A percentile compares a stretch with the other conserved stretches of the same genome.
Evolutionary conservation across 805 yeast genomes (phyloP).

Genomic region (Candida boidinii): DNA sequence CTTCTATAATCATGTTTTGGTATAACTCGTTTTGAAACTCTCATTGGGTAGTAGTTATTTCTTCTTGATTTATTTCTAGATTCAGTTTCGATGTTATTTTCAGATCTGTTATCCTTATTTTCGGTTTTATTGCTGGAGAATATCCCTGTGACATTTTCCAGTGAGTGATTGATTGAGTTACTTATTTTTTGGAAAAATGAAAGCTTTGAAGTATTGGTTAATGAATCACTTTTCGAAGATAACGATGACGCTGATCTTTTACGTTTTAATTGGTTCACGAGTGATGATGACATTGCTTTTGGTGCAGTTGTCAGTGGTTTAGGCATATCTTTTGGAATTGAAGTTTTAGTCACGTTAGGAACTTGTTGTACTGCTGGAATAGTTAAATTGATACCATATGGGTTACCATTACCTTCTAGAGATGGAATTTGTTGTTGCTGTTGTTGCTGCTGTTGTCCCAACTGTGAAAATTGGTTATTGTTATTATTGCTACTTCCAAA

Average conservation of each 20-base stretch:
- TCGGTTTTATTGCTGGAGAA: constrained; percentile 11
- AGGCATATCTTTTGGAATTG: constrained; percentile 18
- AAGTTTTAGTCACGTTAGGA: too few relatives aligned
- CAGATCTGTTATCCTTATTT: constrained; percentile 1
- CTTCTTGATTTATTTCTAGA: constrained; percentile 2
- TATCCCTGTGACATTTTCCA: constrained; percentile 22
- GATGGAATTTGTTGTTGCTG: constrained; percentile 2
- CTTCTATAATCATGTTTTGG: constrained; percentile 18
- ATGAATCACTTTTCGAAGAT: constrained; percentile 6
- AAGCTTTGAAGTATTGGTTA: constrained; percentile 2
- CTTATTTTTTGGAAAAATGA: constrained; percentile 13
- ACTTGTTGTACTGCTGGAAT: constrained; percentile 4
- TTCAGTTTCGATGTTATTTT: constrained; percentile 2
- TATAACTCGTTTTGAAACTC: constrained; percentile 2
- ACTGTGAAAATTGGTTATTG: neutral
- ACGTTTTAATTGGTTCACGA: constrained; percentile 11
- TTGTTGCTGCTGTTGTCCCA: constrained; percentile 4
- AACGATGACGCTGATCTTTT: constrained; percentile 15
- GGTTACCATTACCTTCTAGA: constrained; percentile 8
- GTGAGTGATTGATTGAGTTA: constrained; percentile 13
- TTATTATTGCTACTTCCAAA: neutral
- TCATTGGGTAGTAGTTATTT: constrained; percentile 3
- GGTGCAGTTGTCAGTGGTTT: constrained; percentile 16
- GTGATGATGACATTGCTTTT: neutral
- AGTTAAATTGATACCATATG: constrained; percentile 18